Percentiles rank a stretch among this genome's conserved stretches.
phyloP scores from a whole-genome alignment of 768 basidiomycete species.

The Pleurotus ostreatus region DNA sequence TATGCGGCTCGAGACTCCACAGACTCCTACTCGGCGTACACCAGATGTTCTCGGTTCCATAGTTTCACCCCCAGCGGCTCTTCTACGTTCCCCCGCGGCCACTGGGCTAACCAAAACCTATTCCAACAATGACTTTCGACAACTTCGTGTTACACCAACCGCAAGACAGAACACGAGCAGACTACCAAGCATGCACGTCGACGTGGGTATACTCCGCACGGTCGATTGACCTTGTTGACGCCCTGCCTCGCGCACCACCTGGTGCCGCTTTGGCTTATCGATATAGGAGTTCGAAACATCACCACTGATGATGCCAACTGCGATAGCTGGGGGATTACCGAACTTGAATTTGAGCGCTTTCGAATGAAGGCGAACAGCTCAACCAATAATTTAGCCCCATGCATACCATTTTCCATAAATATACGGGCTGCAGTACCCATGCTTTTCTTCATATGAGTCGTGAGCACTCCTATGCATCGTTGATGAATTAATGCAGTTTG shows the following conservation, averaged over 20 bases:
- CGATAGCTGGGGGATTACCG: not conserved
- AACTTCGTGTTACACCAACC: conserved; percentile 62
- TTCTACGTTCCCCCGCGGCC: conserved; percentile 67
- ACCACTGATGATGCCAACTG: conserved; percentile 4
- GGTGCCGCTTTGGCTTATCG: conserved; percentile 2
- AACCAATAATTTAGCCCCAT: not conserved
- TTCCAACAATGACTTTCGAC: conserved; percentile 75
- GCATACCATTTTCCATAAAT: not conserved
- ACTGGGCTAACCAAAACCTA: conserved; percentile 84
- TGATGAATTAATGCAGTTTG: not conserved
- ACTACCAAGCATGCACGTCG: conserved; percentile 79
- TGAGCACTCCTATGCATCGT: not conserved
- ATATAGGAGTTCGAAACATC: conserved; percentile 9
- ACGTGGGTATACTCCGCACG: conserved; percentile 33
- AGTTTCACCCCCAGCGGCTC: conserved; percentile 65
- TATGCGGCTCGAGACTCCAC: conserved; percentile 32
- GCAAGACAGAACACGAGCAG: conserved; percentile 82
- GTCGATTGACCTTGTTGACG: conserved; percentile 19
- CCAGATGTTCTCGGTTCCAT: conserved; percentile 44
- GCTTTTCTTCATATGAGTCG: not conserved
- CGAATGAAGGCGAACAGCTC: not conserved
- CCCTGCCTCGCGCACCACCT: conserved; percentile 2
- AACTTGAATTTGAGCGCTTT: conserved; percentile 1
- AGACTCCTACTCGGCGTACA: conserved; percentile 48
- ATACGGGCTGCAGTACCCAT: not conserved